A percentile compares a stretch with the other conserved stretches of the same genome.
Conservation (phyloP, 1,284 basidiomycete species). For the Filobasidium uniguttulatum region DNA sequence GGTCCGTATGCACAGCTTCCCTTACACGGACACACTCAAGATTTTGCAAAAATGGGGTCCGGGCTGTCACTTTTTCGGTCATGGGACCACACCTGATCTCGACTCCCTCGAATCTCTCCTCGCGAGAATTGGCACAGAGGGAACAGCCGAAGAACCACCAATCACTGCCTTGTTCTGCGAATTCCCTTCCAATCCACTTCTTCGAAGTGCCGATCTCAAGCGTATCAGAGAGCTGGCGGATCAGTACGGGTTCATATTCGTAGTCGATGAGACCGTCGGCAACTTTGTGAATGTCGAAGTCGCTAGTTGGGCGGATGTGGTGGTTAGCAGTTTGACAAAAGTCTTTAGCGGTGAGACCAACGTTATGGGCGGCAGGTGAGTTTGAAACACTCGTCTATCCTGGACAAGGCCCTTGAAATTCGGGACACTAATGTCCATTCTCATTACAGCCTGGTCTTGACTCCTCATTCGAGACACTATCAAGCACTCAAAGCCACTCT, state of each 20-base stretch:
- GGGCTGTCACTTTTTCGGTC: slow-evolving; percentile 79
- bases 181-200: slow-evolving; percentile 86
- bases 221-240: slow-evolving; percentile 70
- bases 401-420: too few species aligned
- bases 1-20: slow-evolving; percentile 52
- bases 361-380: slow-evolving; percentile 92
- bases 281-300: slow-evolving; percentile 95
- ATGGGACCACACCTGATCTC: slow-evolving; percentile 63
- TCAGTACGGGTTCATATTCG: slow-evolving; percentile 72
- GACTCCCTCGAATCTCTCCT: slow-evolving; percentile 57
- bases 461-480: slow-evolving; percentile 63
- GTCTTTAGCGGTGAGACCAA: slow-evolving; percentile 91
- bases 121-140: too few species aligned
- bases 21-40: slow-evolving; percentile 96
- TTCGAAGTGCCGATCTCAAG: slow-evolving; percentile 69
- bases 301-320: slow-evolving; percentile 74
- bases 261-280: slow-evolving; percentile 91
- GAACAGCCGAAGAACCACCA: slow-evolving; percentile 22
- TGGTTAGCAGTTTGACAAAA: slow-evolving; percentile 89
- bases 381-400: too few species aligned
- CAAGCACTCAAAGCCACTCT: slow-evolving; percentile 49
- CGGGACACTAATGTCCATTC: too few species aligned
- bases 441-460: slow-evolving; percentile 59
- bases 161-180: slow-evolving; percentile 51
- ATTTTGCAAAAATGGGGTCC: slow-evolving; percentile 94